Percentiles rank a stretch among this genome's conserved stretches.
Conservation (phyloP, 352 stramenopile genomes). For the Phytophthora idaei region DNA sequence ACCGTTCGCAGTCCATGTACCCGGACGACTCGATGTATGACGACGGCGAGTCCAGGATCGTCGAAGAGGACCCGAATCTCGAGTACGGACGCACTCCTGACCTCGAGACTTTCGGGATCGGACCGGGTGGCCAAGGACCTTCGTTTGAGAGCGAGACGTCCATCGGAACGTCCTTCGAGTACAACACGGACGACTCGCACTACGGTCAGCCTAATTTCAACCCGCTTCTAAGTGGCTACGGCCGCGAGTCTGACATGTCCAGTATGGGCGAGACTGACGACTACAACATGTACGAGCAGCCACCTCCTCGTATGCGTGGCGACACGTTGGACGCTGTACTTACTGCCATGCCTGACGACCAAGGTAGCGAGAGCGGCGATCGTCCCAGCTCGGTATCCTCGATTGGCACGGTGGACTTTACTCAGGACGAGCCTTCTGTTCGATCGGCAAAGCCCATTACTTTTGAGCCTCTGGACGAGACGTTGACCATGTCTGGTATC, state of each 20-base stretch:
- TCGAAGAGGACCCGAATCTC: slow-evolving; percentile 46
- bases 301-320: slow-evolving; percentile 30
- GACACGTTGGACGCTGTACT: slow-evolving; percentile 41
- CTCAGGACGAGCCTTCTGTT: slow-evolving; percentile 43
- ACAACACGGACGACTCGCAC: slow-evolving; percentile 34
- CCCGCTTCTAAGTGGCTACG: slow-evolving; percentile 44
- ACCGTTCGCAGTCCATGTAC: slow-evolving; percentile 38
- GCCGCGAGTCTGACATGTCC: slow-evolving; percentile 65
- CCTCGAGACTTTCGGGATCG: slow-evolving; percentile 50
- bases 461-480: slow-evolving; percentile 46
- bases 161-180: slow-evolving; percentile 60
- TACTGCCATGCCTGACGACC: slow-evolving; percentile 20
- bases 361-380: slow-evolving; percentile 27
- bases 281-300: slow-evolving; percentile 55
- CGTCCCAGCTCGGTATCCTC: slow-evolving; percentile 48
- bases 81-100: slow-evolving; percentile 52
- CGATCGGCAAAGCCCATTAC: slow-evolving; percentile 26
- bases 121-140: slow-evolving; percentile 30
- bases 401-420: slow-evolving; percentile 67
- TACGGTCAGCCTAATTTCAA: slow-evolving; percentile 47
- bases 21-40: slow-evolving; percentile 46
- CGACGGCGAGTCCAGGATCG: slow-evolving; percentile 34
- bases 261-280: slow-evolving; percentile 58
- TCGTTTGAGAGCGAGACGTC: slow-evolving; percentile 66
- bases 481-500: slow-evolving; percentile 39